Evolutionary conservation across 2,329 filamentous ascomycete genomes (phyloP), one percentile per base, ranked within the genome.

Genomic region (Diaporthe vaccinii): DNA sequence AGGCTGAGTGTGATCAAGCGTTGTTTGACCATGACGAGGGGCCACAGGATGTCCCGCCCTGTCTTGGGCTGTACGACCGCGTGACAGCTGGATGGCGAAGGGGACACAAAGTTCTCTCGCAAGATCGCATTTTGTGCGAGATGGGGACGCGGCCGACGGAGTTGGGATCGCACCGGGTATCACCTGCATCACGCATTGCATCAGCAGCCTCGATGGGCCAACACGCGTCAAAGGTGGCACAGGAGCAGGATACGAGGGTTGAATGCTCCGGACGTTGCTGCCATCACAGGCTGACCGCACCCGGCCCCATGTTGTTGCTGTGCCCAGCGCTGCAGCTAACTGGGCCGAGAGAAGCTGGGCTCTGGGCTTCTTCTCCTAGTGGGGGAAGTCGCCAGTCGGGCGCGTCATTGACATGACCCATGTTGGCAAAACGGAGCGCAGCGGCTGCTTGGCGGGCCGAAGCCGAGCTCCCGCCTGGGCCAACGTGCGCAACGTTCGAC

Each of bases 401-500:
- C 59, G 65, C 65, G 65, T 69, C 65, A 69, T 69, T 41, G 65
- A 69, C 65, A 36, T 69, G 15, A 31, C 31, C 46, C 34, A 14
- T 25, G 46, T 41, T n/a, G 49, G 65, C 49, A 41, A 55, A 69
- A 69, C 46, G 46, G 65, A 39, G 20, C 31, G 22, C 34, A 69
- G 22, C 25, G 46, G 31, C 31, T 39, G 22, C 49, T 69, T 69
- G 65, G 65, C 65, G 65, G 65, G 65, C 62, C 62, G 62, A 51
- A 68, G 62, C 62, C 62, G 62, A 68, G 44, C 31, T 53, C 65
- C 65, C 65, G 49, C 65, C 49, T 41, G 34, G 46, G 34, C 65
- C 65, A 69, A 55, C 49, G 65, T 69, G 65, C 65, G 65, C 65
- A 69, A 69, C 49, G 65, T 41, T 69, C 49, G 65, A 69, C 65